Conservation (phyloP, 441 rosid genomes). For the Erysimum cheiri region DNA sequence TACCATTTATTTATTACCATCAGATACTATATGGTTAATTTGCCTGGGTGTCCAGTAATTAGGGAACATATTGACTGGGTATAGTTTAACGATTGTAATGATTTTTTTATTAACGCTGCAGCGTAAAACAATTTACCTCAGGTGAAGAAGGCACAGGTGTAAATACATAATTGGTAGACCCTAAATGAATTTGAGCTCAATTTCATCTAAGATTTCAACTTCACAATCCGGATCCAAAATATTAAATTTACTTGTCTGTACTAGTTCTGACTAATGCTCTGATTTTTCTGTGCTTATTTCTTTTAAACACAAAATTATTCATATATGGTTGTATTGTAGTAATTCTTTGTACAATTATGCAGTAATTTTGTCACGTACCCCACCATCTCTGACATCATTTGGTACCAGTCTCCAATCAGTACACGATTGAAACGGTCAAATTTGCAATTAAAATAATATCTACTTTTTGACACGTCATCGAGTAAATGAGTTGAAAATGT, state of each 20-base stretch:
- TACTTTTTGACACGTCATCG: slow-evolving; percentile 28
- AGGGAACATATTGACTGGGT: slow-evolving; percentile 16
- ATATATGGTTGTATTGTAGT: too few relatives aligned
- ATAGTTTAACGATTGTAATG: neutral
- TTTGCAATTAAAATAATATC: neutral
- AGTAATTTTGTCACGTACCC: slow-evolving; percentile 37
- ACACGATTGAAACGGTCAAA: slow-evolving; percentile 42
- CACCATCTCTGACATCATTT: slow-evolving; percentile 27
- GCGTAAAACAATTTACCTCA: neutral
- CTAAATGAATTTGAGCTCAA: neutral
- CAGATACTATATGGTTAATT: neutral
- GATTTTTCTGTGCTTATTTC: too few relatives aligned
- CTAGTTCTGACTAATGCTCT: too few relatives aligned
- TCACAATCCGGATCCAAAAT: too few relatives aligned
- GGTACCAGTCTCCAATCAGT: slow-evolving; percentile 31
- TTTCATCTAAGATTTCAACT: neutral
- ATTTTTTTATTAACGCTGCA: neutral
- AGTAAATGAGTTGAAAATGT: slow-evolving; percentile 21
- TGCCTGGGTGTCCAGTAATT: neutral
- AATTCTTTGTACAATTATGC: too few relatives aligned
- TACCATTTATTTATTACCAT: neutral
- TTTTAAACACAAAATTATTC: too few relatives aligned
- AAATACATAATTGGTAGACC: neutral
- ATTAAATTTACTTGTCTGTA: too few relatives aligned
- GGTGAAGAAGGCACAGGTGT: neutral